Conservation (phyloP, 306 rosid species). For the Myrica gale region DNA sequence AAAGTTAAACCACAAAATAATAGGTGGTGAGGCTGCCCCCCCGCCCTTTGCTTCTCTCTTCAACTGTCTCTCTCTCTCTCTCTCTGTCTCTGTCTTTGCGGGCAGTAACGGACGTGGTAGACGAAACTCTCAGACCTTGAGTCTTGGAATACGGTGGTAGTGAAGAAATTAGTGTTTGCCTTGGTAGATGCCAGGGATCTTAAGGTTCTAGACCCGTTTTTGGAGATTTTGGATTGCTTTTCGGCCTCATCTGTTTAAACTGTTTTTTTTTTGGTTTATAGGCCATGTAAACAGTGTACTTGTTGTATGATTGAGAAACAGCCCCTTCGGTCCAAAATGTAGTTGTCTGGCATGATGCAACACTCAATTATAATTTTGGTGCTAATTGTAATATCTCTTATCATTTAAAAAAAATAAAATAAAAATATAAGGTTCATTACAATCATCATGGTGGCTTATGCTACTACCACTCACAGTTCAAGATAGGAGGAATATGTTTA, state of each 20-base stretch:
- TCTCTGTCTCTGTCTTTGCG: background rate
- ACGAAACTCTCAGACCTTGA: slow-evolving; percentile 27
- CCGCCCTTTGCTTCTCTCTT: background rate
- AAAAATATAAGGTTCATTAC: too few species aligned
- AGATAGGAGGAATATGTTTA: too few species aligned
- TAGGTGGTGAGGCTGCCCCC: slow-evolving; percentile 61
- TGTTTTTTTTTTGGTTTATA: background rate
- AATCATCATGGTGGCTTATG: too few species aligned
- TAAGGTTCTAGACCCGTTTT: background rate
- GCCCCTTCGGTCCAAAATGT: too few species aligned
- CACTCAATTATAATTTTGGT: too few species aligned
- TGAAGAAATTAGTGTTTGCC: background rate
- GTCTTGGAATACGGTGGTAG: slow-evolving; percentile 10
- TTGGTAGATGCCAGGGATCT: background rate
- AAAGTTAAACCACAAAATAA: slow-evolving; percentile 98
- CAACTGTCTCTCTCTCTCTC: background rate
- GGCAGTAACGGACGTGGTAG: slow-evolving; percentile 12
- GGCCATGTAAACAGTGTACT: too few species aligned
- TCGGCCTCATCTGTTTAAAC: background rate
- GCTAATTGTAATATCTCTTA: too few species aligned
- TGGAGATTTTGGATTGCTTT: background rate
- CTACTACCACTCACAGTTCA: too few species aligned
- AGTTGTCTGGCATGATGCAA: too few species aligned
- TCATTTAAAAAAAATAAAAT: too few species aligned
- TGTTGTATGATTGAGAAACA: too few species aligned